Percentiles rank a stretch among this genome's conserved stretches.
phyloP scores from a whole-genome alignment of 192 early-diverging fungal genomes.

The Pecoramyces ruminantium region DNA sequence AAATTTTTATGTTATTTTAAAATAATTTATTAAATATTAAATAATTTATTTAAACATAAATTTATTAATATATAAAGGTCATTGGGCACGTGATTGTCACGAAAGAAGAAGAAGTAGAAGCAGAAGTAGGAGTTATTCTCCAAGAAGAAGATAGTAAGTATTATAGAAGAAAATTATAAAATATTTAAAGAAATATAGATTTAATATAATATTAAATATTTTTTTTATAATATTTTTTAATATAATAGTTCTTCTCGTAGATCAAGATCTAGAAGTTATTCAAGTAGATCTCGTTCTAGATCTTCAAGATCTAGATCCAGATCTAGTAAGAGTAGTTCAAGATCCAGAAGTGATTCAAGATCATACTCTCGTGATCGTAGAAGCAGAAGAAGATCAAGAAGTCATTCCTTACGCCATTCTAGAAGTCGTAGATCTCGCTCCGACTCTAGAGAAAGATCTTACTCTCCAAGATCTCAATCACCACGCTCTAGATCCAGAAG shows the following conservation, averaged over 20 bases:
- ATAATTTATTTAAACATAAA: too few relatives aligned
- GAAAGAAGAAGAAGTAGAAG: background rate
- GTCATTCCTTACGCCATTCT: background rate
- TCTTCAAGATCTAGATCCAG: background rate
- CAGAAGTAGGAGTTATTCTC: background rate
- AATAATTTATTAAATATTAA: too few relatives aligned
- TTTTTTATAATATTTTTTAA: too few relatives aligned
- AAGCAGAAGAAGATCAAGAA: background rate
- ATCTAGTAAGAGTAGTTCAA: background rate
- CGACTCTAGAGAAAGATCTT: background rate
- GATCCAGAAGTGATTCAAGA: background rate
- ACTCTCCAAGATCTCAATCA: background rate
- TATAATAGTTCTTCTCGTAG: background rate
- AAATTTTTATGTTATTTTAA: too few relatives aligned
- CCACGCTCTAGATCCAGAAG: background rate
- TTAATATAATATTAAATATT: too few relatives aligned
- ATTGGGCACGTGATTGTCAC: background rate
- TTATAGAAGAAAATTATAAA: too few relatives aligned
- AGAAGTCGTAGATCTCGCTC: background rate
- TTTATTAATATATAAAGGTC: background rate
- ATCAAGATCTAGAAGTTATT: background rate
- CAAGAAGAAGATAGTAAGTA: background rate
- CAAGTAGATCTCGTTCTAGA: background rate
- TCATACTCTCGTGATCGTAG: background rate
- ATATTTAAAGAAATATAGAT: too few relatives aligned